Base-by-base conservation (phyloP, 108 stramenopile species). In the Nitzschia sp. region DNA sequence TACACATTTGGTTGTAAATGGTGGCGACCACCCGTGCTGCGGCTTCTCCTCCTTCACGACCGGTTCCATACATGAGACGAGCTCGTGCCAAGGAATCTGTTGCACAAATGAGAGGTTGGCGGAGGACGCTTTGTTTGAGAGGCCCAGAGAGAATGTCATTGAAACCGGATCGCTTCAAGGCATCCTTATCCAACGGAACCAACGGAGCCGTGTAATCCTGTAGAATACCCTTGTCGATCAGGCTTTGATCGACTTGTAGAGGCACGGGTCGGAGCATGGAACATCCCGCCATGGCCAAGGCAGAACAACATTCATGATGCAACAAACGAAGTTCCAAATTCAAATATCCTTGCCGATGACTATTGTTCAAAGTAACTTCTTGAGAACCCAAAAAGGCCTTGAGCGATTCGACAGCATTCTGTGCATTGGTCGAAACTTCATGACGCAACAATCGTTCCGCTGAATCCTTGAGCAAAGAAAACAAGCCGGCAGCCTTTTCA, bases 1-100 rank as follows among this genome's bases (percentile, higher is more conserved):
- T 71, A 57, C 91, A 92, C 88, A 92, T 92, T 76, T 92, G 91
- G 19, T 73, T 75, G 70, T 86, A 92, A 48, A 92, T 90, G 3
- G 85, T 74, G 10, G 87, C 72, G 46, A 92, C 76, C 52, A 92
- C 91, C 21, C 91, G 77, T n/a, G 91, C 86, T 9, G 88, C 87
- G 15, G 86, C 71, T 51, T 92, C 88, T 21, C 85, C 86, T 34
- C 81, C 85, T 48, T 78, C 70, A 42, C 78, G 82, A 42, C 80
- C 80, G 10, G 65, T 62, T 37, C 88, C 88, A 76, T 89, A 92
- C 91, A 92, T 92, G 59, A 89, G 80, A 57, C 91, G 77, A n/a
- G 91, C 91, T 55, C 91, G 72, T 0, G 87, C 85, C 54, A 92
- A 72, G 24, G 91, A 92, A 57, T 92, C 91, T 17, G 91, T 90